Evolutionary conservation across 2,329 filamentous ascomycete genomes (phyloP), one percentile per base, ranked within the genome.

Genomic region (Onygenales sp.): DNA sequence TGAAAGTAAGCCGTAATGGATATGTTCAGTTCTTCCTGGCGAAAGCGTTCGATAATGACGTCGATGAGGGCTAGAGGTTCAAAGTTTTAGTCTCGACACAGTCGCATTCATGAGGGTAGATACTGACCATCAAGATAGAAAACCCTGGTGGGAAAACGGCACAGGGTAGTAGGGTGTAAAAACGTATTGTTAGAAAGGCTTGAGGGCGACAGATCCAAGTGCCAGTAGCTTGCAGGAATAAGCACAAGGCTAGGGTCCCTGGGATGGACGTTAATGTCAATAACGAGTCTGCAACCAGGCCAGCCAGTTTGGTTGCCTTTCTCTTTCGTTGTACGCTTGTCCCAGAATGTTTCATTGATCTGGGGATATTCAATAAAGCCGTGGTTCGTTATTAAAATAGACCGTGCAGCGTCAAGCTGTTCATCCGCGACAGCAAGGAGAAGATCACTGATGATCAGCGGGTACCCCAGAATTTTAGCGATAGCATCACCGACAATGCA

Each of bases 401-500:
- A 47, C 27, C 51, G 42, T 27, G 51, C 31, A 47, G 42, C 14
- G 11, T 48, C 51, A 33, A 52, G 51, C 39, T 39, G 5, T 4
- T 52, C 51, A 17, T 48, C 51, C 40, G 51, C 51, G 40, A 52
- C 33, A 7, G 42, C 51, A 27, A 52, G 31, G 17, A 37, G 34
- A 33, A 52, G 10, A 27, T 47, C 42, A 40, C 42, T 47, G 13
- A 39, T 32, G 14, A 40, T 11, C 43, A 52, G 17, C 8, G 51
- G 51, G 17, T 1, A 11, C 8, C 51, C 51, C 11, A 39, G 51
- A 32, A 42, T 42, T 32, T 37, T 48, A 6, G 37, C 27, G 42
- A 52, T 32, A 37, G 48, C 42, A 37, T 48, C 51, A 27, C 51
- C 51, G 46, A 52, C 51, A 13, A 52, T 14, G 14, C 51, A 52